Evolutionary conservation across 495 filamentous ascomycete genomes (phyloP), one percentile per base, ranked within the genome.

Genomic region (Aspergillus avenaceus): DNA sequence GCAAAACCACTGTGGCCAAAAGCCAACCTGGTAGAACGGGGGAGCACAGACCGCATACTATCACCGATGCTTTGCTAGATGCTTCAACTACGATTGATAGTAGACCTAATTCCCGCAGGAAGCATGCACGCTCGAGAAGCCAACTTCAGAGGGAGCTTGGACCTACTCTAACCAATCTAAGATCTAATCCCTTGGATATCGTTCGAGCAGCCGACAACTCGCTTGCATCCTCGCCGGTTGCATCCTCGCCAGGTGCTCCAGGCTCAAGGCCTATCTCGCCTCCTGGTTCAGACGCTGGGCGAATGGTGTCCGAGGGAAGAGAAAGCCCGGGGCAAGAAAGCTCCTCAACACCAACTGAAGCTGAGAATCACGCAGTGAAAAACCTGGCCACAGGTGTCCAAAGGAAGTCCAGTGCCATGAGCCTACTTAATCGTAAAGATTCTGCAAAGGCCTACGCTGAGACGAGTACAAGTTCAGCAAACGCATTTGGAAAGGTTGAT

Each of bases 61-160:
- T 99, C 48, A 80, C 86, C 19, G 91, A 97, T 65, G 92, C 93
- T 7, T 72, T 99, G 5, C 74, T 95, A 8, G 95, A 99, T 67
- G 93, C 95, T 13, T 95, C 91, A 2, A 90, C 87, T 62, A 88
- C 88, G 1, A 90, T 93, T 53, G 86, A 95, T 59, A 83, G 85
- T 52, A 72, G 81, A 1, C 56, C 82, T 4, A 69, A 70, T n/a
- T 73, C 77, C 54, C 76, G 80, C n/a, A 67, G 61, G 72, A 83
- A 55, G 73, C 78, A 59, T 76, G 77, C 43, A 69, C 79, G 44
- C 52, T 76, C 55, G 16, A 62, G 57, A 50, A 73, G 60, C 40
- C 64, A 70, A 23, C 49, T 76, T 75, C 66, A 75, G 55, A 63
- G 75, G 72, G 68, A 81, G 60, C 61, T 72, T 67, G 48, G 56